A percentile compares a stretch with the other conserved stretches of the same genome.
These are phyloP conservation scores for Exophiala xenobiotica DNA, from an alignment of 2,329 filamentous ascomycete genomes.

Conservation along the genomic window DNA sequence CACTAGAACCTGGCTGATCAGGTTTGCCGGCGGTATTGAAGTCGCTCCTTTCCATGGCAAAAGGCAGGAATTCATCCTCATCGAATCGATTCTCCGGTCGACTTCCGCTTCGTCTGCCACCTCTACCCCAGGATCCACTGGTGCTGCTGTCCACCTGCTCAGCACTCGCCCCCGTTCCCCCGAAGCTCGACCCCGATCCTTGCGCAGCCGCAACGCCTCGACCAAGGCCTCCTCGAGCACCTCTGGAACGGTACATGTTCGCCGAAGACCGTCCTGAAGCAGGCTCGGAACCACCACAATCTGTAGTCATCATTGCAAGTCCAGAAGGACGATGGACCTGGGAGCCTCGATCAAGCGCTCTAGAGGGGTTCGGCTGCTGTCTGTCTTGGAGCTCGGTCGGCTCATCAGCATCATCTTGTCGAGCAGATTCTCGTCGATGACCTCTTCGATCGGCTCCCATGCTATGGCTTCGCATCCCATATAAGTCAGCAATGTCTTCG, in stretches of 20 bases:
- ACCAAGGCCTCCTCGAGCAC: conserved; percentile 13
- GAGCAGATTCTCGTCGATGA: conserved; percentile 13
- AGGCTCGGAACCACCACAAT: conserved; percentile 25
- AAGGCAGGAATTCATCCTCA: conserved; percentile 30
- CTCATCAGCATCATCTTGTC: conserved; percentile 10
- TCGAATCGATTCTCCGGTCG: conserved; percentile 28
- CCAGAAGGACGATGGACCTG: conserved; percentile 20
- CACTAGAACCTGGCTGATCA: conserved; percentile 3
- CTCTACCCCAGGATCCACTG: conserved; percentile 25
- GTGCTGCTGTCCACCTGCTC: conserved; percentile 26
- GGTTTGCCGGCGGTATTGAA: conserved; percentile 19
- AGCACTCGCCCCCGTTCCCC: conserved; percentile 24
- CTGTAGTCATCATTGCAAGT: conserved; percentile 17
- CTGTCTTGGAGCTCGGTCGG: background rate
- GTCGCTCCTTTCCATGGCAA: conserved; percentile 30
- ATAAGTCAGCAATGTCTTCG: conserved; percentile 46
- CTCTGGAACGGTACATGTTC: conserved; percentile 17
- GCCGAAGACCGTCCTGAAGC: conserved; percentile 26
- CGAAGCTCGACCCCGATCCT: conserved; percentile 27
- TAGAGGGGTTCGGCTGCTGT: background rate
- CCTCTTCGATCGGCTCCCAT: conserved; percentile 37
- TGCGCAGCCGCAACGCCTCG: conserved; percentile 22
- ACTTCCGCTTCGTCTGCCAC: conserved; percentile 21
- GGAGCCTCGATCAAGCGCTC: conserved; percentile 6
- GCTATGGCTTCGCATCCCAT: conserved; percentile 48